Percentiles rank a stretch among this genome's conserved stretches.
Evolutionary conservation across 2,329 filamentous ascomycete species (phyloP).

Genomic region (Botrytis elliptica): DNA sequence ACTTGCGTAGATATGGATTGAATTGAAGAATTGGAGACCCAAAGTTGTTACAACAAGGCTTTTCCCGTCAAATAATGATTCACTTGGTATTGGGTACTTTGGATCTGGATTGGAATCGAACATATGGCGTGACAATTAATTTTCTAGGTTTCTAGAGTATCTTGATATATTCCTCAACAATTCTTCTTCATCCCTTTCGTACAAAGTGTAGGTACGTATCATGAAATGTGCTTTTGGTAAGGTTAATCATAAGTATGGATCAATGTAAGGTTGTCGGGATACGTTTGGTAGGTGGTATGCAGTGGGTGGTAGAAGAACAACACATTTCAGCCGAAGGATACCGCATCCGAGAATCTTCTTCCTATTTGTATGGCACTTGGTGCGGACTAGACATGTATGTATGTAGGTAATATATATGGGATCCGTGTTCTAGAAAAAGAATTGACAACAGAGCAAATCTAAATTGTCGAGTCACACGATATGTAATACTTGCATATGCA

Average conservation of each 20-base stretch:
- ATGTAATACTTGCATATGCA: constrained; percentile 5
- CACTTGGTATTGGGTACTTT: not conserved
- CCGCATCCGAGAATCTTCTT: not conserved
- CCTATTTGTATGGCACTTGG: not conserved
- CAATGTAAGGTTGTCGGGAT: not conserved
- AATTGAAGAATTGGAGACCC: not conserved
- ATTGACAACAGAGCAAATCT: constrained; percentile 11
- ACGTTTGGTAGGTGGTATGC: not conserved
- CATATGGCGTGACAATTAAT: not conserved
- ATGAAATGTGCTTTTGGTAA: not conserved
- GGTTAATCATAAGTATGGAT: not conserved
- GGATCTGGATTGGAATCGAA: not conserved
- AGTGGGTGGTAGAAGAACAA: not conserved
- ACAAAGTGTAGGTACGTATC: not conserved
- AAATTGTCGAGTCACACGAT: constrained; percentile 5
- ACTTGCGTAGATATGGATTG: not conserved
- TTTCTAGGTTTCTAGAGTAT: no score
- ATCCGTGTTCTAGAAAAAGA: not conserved
- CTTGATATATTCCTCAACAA: not conserved
- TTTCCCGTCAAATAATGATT: not conserved
- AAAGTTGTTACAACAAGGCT: not conserved
- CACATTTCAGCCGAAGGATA: not conserved
- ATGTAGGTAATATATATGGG: not conserved
- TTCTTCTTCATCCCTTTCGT: not conserved
- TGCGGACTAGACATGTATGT: not conserved